phyloP scores from a whole-genome alignment of 2,329 filamentous ascomycete genomes.

The Sporothrix phasma region DNA sequence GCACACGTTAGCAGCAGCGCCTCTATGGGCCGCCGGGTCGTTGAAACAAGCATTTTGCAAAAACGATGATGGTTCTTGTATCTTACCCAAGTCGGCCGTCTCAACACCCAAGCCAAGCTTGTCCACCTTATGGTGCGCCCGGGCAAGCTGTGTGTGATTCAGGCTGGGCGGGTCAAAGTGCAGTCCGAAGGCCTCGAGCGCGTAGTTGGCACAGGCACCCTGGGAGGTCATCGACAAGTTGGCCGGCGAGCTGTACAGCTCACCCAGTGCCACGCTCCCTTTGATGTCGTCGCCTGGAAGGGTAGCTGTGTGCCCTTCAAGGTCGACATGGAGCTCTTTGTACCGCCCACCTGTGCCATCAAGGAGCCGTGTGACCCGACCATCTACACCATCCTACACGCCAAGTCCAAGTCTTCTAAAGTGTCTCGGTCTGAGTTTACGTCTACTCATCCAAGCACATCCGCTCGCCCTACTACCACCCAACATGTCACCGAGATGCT shows the following conservation, averaged over 20 bases:
- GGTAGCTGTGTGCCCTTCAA: slow-evolving; percentile 54
- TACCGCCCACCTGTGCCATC: slow-evolving; percentile 36
- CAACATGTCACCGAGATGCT: slow-evolving; percentile 47
- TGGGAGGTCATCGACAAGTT: slow-evolving; percentile 49
- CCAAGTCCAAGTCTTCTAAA: slow-evolving; percentile 29
- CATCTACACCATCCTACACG: slow-evolving; percentile 55
- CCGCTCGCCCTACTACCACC: slow-evolving; percentile 55
- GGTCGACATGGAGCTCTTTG: slow-evolving; percentile 45
- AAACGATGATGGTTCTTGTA: slow-evolving; percentile 57
- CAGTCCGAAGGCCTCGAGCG: too few relatives aligned
- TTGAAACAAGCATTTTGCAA: slow-evolving; percentile 42
- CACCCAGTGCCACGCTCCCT: slow-evolving; percentile 54
- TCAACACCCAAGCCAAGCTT: slow-evolving; percentile 60
- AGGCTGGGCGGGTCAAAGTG: too few relatives aligned
- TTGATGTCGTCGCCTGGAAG: slow-evolving; percentile 37
- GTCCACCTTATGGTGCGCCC: slow-evolving; percentile 48
- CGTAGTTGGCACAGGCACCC: too few relatives aligned
- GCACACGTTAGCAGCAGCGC: slow-evolving; percentile 38
- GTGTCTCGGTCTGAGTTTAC: slow-evolving; percentile 45
- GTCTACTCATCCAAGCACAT: slow-evolving; percentile 58
- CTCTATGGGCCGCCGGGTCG: slow-evolving; percentile 37
- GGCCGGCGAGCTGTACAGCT: slow-evolving; percentile 49
- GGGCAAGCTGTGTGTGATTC: slow-evolving; percentile 58
- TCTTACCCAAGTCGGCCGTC: slow-evolving; percentile 55
- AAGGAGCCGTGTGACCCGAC: slow-evolving; percentile 55